Evolutionary conservation across 108 stramenopile genomes (phyloP), one percentile per base, ranked within the genome.

Genomic region (Asterionellopsis glacialis): DNA sequence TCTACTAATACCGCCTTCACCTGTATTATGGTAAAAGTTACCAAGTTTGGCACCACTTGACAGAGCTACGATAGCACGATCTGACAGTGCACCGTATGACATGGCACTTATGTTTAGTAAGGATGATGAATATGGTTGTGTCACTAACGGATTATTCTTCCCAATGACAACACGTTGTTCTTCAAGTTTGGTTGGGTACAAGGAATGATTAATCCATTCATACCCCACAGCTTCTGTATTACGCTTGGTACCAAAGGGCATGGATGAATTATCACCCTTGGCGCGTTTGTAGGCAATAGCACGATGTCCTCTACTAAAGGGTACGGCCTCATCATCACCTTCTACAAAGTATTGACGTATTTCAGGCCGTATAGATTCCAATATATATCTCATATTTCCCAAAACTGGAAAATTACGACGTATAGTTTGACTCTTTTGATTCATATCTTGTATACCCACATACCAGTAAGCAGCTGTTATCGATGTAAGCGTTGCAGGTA

Each of bases 1-100:
- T 40, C 0, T 16, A 24, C 79, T 82, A 13, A 93, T 67, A 23
- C 83, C 89, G 10, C 91, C 94, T 69, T 95, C 94, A 22, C 94
- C 94, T n/a, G 94, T 93, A 62, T 95, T 95, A 73, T 95, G 94
- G 67, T 77, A 90, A 59, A 95, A 95, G 27, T 63, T 53, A 4
- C 94, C 94, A 45, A 70, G 27, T 48, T 81, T 81, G 38, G 94
- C 94, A 14, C 88, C 94, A 10, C 61, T 40, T 52, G 73, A 87
- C 43, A 95, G 63, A 14, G 91, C 85, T n/a, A 80, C 49, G 49
- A 95, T 84, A 11, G 94, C 94, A 53, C 74, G 74, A 27, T 83
- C 85, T 25, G 85, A 81, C 7, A 95, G 59, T 1, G 94, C 88
- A 25, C 94, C 94, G 70, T 85, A 95, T n/a, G 61, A 65, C 94